A percentile compares a stretch with the other conserved stretches of the same genome.
These are phyloP conservation scores for Trypanosoma lewisi DNA, from an alignment of 208 protist genomes.

Conservation along the genomic window DNA sequence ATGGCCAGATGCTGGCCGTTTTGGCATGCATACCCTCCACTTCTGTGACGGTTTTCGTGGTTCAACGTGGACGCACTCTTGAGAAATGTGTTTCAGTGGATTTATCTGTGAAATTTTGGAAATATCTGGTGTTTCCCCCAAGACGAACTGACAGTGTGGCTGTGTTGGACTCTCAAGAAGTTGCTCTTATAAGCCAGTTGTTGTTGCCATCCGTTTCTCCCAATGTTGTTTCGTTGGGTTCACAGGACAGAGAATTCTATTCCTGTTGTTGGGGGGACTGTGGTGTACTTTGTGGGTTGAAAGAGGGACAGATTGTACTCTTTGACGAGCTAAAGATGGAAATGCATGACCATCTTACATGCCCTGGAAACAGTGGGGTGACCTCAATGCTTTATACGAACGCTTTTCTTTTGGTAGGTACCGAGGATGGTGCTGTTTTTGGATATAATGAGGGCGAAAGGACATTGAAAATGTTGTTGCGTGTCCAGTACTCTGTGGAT, in stretches of 20 bases:
- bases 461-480: conserved; percentile 6
- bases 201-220: background rate
- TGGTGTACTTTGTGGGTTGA: conserved; percentile 24
- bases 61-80: conserved; percentile 19
- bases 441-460: conserved; percentile 15
- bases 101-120: conserved; percentile 24
- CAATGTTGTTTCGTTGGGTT: conserved; percentile 10
- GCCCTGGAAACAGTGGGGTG: conserved; percentile 7
- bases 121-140: conserved; percentile 21
- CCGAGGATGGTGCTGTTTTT: conserved; percentile 21
- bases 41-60: conserved; percentile 37
- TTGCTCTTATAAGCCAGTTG: conserved; percentile 26
- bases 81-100: conserved; percentile 12
- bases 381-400: conserved; percentile 7
- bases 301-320: conserved; percentile 11
- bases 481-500: conserved; percentile 11
- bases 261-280: conserved; percentile 16
- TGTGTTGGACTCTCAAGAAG: conserved; percentile 20
- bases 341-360: conserved; percentile 14
- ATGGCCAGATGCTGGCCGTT: conserved; percentile 52
- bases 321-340: conserved; percentile 30
- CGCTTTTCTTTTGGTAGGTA: conserved; percentile 19
- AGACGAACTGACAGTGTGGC: conserved; percentile 20
- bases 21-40: conserved; percentile 35
- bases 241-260: conserved; percentile 12